phyloP scores from a whole-genome alignment of 2,329 filamentous ascomycete species.

The Balansia obtecta region DNA sequence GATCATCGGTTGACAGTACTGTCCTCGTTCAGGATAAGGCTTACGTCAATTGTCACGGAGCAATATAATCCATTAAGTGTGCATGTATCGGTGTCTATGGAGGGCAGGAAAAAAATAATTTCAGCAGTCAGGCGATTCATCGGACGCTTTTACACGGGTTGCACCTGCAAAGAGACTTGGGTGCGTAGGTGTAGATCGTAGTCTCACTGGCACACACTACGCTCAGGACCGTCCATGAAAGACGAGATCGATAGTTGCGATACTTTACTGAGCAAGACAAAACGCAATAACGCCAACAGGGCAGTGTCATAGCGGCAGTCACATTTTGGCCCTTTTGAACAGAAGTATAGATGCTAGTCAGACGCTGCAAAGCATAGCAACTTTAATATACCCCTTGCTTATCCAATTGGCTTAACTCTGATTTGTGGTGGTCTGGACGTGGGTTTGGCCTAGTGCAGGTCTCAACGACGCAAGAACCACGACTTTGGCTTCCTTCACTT shows the following conservation, averaged over 20 bases:
- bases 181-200: neutral
- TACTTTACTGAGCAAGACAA: neutral
- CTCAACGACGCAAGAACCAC: slow-evolving; percentile 12
- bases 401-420: slow-evolving; percentile 18
- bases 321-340: neutral
- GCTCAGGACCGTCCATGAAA: neutral
- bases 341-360: slow-evolving; percentile 5
- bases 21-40: too few species aligned
- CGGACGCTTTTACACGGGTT: neutral
- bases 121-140: neutral
- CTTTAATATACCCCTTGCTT: slow-evolving; percentile 14
- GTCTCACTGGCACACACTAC: neutral
- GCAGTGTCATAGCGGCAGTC: neutral
- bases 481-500: slow-evolving; percentile 15
- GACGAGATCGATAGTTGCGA: neutral
- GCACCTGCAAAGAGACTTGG: neutral
- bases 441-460: slow-evolving; percentile 19
- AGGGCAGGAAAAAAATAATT: neutral
- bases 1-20: too few species aligned
- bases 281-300: neutral
- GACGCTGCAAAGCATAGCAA: slow-evolving; percentile 9
- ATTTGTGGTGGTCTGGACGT: slow-evolving; percentile 18
- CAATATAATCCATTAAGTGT: too few species aligned
- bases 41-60: too few species aligned
- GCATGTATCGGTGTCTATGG: too few species aligned